Base-by-base conservation (phyloP, 139 green algal species). In the Asterochloris sp. region DNA sequence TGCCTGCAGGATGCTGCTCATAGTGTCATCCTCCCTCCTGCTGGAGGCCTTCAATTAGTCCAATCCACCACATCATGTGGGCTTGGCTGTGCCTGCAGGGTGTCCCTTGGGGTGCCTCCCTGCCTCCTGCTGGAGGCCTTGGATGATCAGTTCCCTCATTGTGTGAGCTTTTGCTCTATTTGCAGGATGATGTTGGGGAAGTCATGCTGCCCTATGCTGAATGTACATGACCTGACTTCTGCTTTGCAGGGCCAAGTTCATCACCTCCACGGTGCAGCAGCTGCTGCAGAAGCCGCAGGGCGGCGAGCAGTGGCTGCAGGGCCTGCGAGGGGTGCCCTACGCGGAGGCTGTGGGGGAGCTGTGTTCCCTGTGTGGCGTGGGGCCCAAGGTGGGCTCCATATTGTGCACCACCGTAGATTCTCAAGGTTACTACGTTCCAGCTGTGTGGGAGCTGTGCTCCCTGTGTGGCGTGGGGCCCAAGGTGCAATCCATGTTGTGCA, bases 391-490 rank as follows among this genome's bases (percentile, higher is more conserved):
- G 26, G 16, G 66, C 63, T 69, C 14, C 63, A 14, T n/a, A n/a
- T n/a, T n/a, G n/a, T n/a, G n/a, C n/a, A n/a, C n/a, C n/a, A n/a
- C n/a, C n/a, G n/a, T n/a, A n/a, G n/a, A n/a, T n/a, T n/a, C n/a
- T n/a, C n/a, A n/a, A n/a, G n/a, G n/a, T n/a, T n/a, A n/a, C n/a
- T n/a, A n/a, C n/a, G n/a, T n/a, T n/a, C n/a, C n/a, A n/a, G 96
- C 92, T 26, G 68, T 88, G 12, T 86, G 85, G 73, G 88, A 87
- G 63, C 88, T 99, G 71, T 87, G 69, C 68, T 83, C 81, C 27
- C 90, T 99, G 74, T 92, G 94, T 13, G 96, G 96, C n/a, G 88
- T 99, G 0, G 96, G 96, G 0, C 96, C 95, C 17, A 99, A 99
- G 90, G 85, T 86, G 26, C 1, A 8, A 14, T 69, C 14, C 63